A percentile compares a stretch with the other conserved stretches of the same genome.
Evolutionary conservation across 306 rosid species (phyloP).

Genomic region (Prunus mongolica): DNA sequence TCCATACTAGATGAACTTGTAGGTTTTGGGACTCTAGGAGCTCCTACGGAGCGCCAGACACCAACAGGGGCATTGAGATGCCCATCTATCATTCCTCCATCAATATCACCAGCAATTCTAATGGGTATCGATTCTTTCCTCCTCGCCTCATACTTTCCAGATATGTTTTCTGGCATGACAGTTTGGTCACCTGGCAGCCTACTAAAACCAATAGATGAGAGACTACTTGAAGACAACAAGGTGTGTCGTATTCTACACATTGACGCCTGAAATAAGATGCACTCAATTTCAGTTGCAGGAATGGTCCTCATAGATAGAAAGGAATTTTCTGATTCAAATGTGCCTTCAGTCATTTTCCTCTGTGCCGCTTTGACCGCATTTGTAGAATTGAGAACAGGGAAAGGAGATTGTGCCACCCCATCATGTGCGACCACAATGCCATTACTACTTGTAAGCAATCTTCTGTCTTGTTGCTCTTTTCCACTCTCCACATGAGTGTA

Average conservation of each 20-base stretch:
- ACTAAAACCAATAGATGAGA: slow-evolving; percentile 48
- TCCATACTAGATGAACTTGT: slow-evolving; percentile 73
- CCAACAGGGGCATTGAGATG: slow-evolving; percentile 89
- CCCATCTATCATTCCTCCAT: slow-evolving; percentile 84
- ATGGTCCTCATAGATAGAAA: slow-evolving; percentile 60
- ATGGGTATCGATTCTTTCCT: slow-evolving; percentile 82
- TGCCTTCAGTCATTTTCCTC: slow-evolving; percentile 57
- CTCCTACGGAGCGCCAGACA: slow-evolving; percentile 91
- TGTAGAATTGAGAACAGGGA: slow-evolving; percentile 53
- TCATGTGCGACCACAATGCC: slow-evolving; percentile 40
- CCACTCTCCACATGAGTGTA: slow-evolving; percentile 65
- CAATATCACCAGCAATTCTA: slow-evolving; percentile 93
- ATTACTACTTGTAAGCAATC: slow-evolving; percentile 33
- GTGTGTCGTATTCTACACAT: slow-evolving; percentile 88
- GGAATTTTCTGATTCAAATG: slow-evolving; percentile 51
- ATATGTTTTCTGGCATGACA: slow-evolving; percentile 56
- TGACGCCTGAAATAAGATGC: slow-evolving; percentile 75
- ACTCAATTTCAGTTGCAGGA: slow-evolving; percentile 83
- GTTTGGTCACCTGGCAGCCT: slow-evolving; percentile 62
- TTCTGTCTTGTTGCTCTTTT: slow-evolving; percentile 56
- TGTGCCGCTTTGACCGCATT: slow-evolving; percentile 43
- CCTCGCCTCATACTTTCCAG: slow-evolving; percentile 69
- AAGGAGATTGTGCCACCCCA: slow-evolving; percentile 42
- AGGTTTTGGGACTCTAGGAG: slow-evolving; percentile 69
- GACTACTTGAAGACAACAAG: slow-evolving; percentile 60